Conservation (phyloP, 2,329 filamentous ascomycete species). For the Coniochaeta ligniaria region DNA sequence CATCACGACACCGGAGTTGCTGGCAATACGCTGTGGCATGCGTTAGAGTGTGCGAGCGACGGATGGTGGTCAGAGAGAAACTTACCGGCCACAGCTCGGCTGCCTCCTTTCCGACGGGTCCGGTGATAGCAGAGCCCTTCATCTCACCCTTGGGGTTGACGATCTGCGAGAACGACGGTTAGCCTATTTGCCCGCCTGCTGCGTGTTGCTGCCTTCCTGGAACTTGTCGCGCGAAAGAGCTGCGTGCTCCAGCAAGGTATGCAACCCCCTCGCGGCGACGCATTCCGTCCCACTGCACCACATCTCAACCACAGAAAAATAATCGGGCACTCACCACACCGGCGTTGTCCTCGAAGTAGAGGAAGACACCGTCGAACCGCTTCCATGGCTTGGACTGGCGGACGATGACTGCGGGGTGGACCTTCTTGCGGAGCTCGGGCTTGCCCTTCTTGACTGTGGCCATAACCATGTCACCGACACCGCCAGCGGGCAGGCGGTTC, state of each 20-base stretch:
- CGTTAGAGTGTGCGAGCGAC: background rate
- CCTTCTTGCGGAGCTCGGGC: constrained; percentile 99
- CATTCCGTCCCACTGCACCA: background rate
- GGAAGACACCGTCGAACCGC: constrained; percentile 94
- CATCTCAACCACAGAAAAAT: constrained; percentile 46
- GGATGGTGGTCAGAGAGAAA: constrained; percentile 15
- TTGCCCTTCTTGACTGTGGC: constrained; percentile 99
- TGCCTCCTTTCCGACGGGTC: constrained; percentile 98
- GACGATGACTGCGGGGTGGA: constrained; percentile 99
- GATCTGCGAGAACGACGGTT: constrained; percentile 50
- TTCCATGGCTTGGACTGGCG: constrained; percentile 99
- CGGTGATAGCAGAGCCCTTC: constrained; percentile 99
- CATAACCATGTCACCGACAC: constrained; percentile 99
- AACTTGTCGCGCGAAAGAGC: background rate
- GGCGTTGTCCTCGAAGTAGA: constrained; percentile 99
- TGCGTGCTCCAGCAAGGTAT: background rate
- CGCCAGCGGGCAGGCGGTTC: constrained; percentile 93
- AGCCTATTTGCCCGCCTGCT: background rate
- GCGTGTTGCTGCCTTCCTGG: background rate
- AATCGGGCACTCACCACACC: constrained; percentile 54
- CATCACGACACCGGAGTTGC: constrained; percentile 99
- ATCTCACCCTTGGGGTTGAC: constrained; percentile 99
- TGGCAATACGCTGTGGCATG: constrained; percentile 78
- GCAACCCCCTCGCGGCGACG: background rate
- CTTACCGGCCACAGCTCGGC: constrained; percentile 98